Percentiles rank a stretch among this genome's conserved stretches.
These are phyloP conservation scores for Stentor coeruleus DNA, from an alignment of 73 alveolate genomes.

Conservation along the genomic window DNA sequence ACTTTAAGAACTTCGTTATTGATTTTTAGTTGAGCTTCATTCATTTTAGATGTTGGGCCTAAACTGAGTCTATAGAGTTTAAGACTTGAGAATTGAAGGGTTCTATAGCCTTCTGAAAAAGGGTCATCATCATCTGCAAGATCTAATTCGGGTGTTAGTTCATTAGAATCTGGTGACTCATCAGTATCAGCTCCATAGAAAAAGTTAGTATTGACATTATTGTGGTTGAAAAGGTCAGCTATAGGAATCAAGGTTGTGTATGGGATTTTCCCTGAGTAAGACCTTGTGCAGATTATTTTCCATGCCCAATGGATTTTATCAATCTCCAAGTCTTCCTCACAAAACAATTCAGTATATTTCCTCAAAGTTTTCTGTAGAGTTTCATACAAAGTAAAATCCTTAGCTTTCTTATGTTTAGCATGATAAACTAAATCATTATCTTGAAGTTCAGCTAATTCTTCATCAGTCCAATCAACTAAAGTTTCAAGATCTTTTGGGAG, in stretches of 20 bases:
- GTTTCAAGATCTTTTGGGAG: constrained; percentile 15
- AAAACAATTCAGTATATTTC: constrained; percentile 10
- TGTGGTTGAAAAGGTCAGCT: constrained; percentile 25
- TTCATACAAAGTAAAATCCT: background rate
- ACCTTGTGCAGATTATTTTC: constrained; percentile 11
- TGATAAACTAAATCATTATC: background rate
- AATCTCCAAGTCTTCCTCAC: constrained; percentile 1
- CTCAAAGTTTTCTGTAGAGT: background rate
- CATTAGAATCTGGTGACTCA: background rate
- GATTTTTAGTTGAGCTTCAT: background rate
- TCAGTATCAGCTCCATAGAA: constrained; percentile 13
- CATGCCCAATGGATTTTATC: constrained; percentile 23
- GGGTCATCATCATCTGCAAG: constrained; percentile 14
- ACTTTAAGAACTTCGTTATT: background rate
- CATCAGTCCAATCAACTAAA: constrained; percentile 14
- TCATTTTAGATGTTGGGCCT: background rate
- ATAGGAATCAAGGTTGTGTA: constrained; percentile 17
- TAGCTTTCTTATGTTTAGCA: background rate
- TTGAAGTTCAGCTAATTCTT: constrained; percentile 24
- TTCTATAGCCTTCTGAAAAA: background rate
- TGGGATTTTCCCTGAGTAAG: background rate
- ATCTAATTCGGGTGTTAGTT: background rate
- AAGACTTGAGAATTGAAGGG: background rate
- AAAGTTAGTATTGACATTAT: constrained; percentile 1
- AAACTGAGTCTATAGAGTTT: background rate